Evolutionary conservation across 306 rosid genomes (phyloP), one percentile per base, ranked within the genome.

Genomic region (Castanea sativa): DNA sequence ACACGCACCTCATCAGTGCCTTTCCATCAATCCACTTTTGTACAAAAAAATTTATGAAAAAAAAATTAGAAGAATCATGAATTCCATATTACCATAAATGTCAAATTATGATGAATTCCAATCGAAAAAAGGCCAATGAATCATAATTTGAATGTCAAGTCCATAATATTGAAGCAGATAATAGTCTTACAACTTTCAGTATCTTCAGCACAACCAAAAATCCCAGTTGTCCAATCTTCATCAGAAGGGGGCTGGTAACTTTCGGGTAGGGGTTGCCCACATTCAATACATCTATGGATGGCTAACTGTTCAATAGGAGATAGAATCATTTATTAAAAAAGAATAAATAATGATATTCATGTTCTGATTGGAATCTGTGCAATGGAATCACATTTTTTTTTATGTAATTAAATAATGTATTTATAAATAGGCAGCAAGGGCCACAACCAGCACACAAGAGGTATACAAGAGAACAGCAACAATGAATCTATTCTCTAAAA

Each of bases 171-270:
- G 27, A 60, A 69, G 58, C 55, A 76, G 51, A 74, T 49, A 55
- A 29, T 65, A 81, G 21, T 51, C 91, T 86, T 87, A 91, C 96
- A 91, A 73, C 74, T 91, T 32, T 86, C 91, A 64, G 82, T 63
- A 77, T 91, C 89, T 81, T 86, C 85, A 73, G 83, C 29, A 51
- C 96, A 91, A 61, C 93, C 96, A 87, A 18, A 91, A 84, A 91
- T 91, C 51, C 91, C 96, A 32, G 93, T 91, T 53, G 84, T 84
- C 96, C 96, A 91, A 69, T 89, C 85, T 75, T 91, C 93, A 79
- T 89, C 96, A 51, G 91, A 83, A 53, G 96, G 93, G 59, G 93
- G 93, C 57, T 89, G 78, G 79, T 89, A 91, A 85, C 91, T 91
- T 82, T 91, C 96, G 5, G 96, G 93, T 10, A 91, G 79, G 18